Evolutionary conservation across 2,329 filamentous ascomycete genomes (phyloP), one percentile per base, ranked within the genome.

Genomic region (Pestalotiopsis sp.): DNA sequence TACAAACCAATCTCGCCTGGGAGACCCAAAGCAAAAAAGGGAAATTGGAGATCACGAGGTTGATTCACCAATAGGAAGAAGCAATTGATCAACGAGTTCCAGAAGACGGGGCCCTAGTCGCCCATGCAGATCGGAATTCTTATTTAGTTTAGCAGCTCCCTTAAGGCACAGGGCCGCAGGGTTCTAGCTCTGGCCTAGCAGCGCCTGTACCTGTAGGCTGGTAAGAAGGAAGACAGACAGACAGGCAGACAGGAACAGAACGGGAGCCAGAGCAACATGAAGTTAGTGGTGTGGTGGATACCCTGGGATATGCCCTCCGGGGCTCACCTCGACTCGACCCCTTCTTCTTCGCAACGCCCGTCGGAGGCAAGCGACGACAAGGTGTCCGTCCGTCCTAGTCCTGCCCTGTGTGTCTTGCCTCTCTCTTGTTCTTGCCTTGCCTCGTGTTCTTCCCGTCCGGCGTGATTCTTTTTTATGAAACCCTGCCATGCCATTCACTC

Each of bases 291-390:
- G 41, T 49, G 45, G 45, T 52, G 45, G 45, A 52, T 52, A 17
- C 45, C 17, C 17, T 52, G 17, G 45, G 17, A n/a, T 52, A 9
- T 9, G 17, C 45, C n/a, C 45, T 52, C 20, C 45, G 41, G 17
- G 20, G 17, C 45, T 20, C 45, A 52, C 20, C 45, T n/a, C 17
- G 9, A 14, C 17, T 23, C 20, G n/a, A 23, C 45, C n/a, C n/a
- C 20, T 52, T 36, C 31, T 36, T 36, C 20, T 52, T 17, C 20
- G 45, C 45, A 52, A 52, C 45, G 31, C 31, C 31, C 31, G 36
- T 64, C 61, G 61, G 61, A 64, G 61, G 61, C 11, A 45, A 49
- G 61, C 61, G 61, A 64, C 41, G 25, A 49, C 61, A 64, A 52
- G 61, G 61, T 64, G 61, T 64, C 61, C 61, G 31, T 49, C 31